These are phyloP conservation scores for Monotropa hypopitys DNA, from an alignment of 179 eudicot genomes.

Conservation along the genomic window DNA sequence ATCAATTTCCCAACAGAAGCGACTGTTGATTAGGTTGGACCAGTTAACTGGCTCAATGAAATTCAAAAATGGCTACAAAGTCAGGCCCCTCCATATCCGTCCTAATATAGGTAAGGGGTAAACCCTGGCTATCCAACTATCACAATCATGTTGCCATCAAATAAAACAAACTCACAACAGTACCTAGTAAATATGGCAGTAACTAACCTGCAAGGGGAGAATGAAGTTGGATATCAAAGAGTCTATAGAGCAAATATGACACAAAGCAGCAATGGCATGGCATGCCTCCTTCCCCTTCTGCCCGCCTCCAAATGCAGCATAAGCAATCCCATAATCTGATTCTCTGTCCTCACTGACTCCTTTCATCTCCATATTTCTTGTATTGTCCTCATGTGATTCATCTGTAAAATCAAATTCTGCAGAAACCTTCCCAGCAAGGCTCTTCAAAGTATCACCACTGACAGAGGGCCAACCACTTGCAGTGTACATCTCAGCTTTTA, in stretches of 20 bases:
- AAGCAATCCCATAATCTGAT: conserved; percentile 79
- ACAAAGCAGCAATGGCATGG: conserved; percentile 90
- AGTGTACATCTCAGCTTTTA: conserved; percentile 61
- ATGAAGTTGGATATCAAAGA: conserved; percentile 94
- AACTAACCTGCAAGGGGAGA: conserved; percentile 80
- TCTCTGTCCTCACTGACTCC: neutral
- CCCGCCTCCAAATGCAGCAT: conserved; percentile 75
- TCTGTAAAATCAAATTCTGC: conserved; percentile 57
- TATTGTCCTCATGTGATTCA: conserved; percentile 23
- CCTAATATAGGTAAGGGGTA: no score
- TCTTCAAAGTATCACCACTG: conserved; percentile 71
- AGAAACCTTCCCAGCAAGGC: conserved; percentile 84
- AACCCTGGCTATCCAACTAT: no score
- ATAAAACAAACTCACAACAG: neutral
- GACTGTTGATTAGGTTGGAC: neutral
- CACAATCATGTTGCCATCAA: no score
- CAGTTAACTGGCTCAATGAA: neutral
- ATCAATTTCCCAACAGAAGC: no score
- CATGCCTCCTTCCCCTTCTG: conserved; percentile 78
- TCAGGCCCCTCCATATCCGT: neutral
- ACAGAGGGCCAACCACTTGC: conserved; percentile 93
- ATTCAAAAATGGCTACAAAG: neutral
- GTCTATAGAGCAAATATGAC: conserved; percentile 89
- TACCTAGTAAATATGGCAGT: neutral
- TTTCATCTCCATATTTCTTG: conserved; percentile 1